phyloP scores from a whole-genome alignment of 345 rosid genomes.

The Linum usitatissimum region DNA sequence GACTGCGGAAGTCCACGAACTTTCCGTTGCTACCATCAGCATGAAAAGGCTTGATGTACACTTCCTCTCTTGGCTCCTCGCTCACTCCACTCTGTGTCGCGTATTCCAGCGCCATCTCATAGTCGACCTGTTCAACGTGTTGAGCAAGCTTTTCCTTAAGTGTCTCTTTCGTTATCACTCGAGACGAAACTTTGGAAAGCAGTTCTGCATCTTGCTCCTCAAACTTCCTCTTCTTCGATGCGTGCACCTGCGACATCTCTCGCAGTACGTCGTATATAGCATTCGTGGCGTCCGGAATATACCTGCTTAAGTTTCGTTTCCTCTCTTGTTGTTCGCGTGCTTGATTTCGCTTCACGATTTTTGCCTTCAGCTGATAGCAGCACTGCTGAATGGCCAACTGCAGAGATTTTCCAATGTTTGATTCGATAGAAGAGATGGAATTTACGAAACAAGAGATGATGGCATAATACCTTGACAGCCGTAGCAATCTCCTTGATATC shows the following conservation, averaged over 20 bases:
- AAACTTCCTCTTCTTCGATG: constrained; percentile 45
- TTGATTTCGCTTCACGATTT: constrained; percentile 71
- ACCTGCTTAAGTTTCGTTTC: constrained; percentile 81
- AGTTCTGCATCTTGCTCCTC: constrained; percentile 41
- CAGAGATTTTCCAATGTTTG: constrained; percentile 8
- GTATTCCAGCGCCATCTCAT: constrained; percentile 93
- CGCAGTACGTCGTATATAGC: constrained; percentile 67
- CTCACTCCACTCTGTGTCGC: constrained; percentile 88
- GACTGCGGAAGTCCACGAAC: constrained; percentile 43
- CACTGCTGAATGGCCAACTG: constrained; percentile 92
- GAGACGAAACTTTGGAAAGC: constrained; percentile 46
- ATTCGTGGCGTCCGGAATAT: constrained; percentile 68
- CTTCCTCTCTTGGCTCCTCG: constrained; percentile 73
- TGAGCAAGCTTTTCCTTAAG: constrained; percentile 60
- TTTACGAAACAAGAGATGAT: neutral
- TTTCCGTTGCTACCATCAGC: constrained; percentile 7
- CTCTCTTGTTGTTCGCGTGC: constrained; percentile 93
- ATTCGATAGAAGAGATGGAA: neutral
- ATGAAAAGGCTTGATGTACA: constrained; percentile 30
- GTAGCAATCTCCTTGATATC: constrained; percentile 86
- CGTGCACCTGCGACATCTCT: constrained; percentile 53
- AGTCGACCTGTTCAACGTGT: constrained; percentile 94
- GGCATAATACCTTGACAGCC: constrained; percentile 61
- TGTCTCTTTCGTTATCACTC: constrained; percentile 57
- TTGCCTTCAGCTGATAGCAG: constrained; percentile 85